Percentiles rank a stretch among this genome's conserved stretches.
These are phyloP conservation scores for Arthrobotrys pseudoclavata DNA, from an alignment of 2,329 filamentous ascomycete species.

Conservation along the genomic window DNA sequence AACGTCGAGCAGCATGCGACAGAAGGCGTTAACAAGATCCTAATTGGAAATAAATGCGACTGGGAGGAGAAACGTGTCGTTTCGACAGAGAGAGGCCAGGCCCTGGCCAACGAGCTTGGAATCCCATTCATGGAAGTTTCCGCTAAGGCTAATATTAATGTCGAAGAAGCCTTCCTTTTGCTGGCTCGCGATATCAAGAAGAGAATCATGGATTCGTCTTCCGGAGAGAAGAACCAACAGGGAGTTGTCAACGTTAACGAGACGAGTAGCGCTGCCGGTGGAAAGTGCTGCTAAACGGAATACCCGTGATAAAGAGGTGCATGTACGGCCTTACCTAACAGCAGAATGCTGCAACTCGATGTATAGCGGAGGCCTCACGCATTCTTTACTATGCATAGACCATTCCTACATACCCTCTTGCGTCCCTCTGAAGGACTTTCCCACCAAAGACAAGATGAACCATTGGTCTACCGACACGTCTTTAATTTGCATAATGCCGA, in stretches of 20 bases:
- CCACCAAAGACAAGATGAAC: conserved; percentile 49
- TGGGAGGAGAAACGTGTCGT: conserved; percentile 99
- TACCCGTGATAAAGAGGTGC: conserved; percentile 18
- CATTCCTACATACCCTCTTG: conserved; percentile 30
- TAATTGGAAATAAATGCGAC: conserved; percentile 99
- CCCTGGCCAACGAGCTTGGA: conserved; percentile 92
- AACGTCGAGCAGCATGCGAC: conserved; percentile 98
- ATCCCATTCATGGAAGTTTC: conserved; percentile 99
- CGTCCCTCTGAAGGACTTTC: conserved; percentile 31
- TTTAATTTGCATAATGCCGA: conserved; percentile 60
- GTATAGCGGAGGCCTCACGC: conserved; percentile 34
- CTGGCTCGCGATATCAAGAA: conserved; percentile 98
- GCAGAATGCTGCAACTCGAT: conserved; percentile 46
- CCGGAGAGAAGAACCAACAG: conserved; percentile 48
- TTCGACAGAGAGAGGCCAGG: conserved; percentile 91
- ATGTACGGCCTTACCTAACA: conserved; percentile 44
- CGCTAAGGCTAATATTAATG: conserved; percentile 99
- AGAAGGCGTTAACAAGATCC: conserved; percentile 99
- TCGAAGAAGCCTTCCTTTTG: conserved; percentile 97
- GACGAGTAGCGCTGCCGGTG: conserved; percentile 25
- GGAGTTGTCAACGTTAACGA: conserved; percentile 58
- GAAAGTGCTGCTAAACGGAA: conserved; percentile 55
- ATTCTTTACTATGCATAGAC: conserved; percentile 54
- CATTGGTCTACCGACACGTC: conserved; percentile 43
- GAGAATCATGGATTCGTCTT: conserved; percentile 85